A percentile compares a stretch with the other conserved stretches of the same genome.
Conservation (phyloP, 2,329 filamentous ascomycete species). For the Escovopsis sp. region DNA sequence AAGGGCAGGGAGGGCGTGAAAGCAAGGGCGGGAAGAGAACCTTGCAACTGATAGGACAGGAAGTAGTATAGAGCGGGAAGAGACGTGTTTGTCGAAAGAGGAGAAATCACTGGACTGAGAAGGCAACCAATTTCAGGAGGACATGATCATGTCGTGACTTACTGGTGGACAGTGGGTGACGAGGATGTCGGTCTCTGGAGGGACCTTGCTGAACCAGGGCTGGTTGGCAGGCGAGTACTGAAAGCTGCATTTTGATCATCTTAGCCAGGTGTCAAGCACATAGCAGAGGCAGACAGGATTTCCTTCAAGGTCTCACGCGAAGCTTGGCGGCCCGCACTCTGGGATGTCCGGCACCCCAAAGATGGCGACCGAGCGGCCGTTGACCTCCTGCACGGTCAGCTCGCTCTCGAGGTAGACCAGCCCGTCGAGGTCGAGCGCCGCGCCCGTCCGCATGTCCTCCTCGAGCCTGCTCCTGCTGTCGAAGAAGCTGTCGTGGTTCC, state of each 20-base stretch:
- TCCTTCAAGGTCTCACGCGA: slow-evolving; percentile 36
- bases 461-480: slow-evolving; percentile 47
- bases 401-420: slow-evolving; percentile 65
- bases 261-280: too few species aligned
- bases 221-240: slow-evolving; percentile 53
- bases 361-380: slow-evolving; percentile 38
- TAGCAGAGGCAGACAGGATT: too few species aligned
- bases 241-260: slow-evolving; percentile 32
- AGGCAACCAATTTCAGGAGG: not conserved
- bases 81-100: too few species aligned
- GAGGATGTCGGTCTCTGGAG: slow-evolving; percentile 58
- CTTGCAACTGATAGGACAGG: not conserved
- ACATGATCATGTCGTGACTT: too few species aligned
- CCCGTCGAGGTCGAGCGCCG: slow-evolving; percentile 46
- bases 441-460: slow-evolving; percentile 36
- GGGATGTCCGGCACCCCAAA: slow-evolving; percentile 77
- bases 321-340: slow-evolving; percentile 51
- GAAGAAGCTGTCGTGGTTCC: slow-evolving; percentile 82
- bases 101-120: too few species aligned
- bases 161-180: slow-evolving; percentile 69
- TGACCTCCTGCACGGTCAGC: slow-evolving; percentile 46
- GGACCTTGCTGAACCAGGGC: slow-evolving; percentile 59
- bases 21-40: too few species aligned
- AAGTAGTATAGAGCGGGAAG: too few species aligned
- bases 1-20: slow-evolving; percentile 2